phyloP scores from a whole-genome alignment of 2,329 filamentous ascomycete species.

The Aspergillus sp. region DNA sequence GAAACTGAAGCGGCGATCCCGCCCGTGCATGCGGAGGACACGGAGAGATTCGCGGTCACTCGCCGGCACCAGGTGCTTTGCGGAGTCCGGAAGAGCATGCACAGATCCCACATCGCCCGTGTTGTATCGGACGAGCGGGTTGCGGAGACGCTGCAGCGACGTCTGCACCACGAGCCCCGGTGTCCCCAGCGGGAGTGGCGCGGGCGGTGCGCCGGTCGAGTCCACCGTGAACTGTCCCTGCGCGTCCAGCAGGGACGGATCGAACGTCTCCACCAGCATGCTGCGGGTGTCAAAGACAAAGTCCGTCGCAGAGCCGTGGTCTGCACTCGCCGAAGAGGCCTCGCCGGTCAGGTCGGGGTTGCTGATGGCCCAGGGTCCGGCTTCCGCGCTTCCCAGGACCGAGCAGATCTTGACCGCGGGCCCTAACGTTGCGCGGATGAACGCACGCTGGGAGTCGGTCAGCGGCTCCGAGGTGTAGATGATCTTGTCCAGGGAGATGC shows the following conservation, averaged over 20 bases:
- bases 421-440: slow-evolving; percentile 31
- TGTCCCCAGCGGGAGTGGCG: slow-evolving; percentile 30
- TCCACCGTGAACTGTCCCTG: too few species aligned
- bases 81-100: slow-evolving; percentile 29
- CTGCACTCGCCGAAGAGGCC: slow-evolving; percentile 7
- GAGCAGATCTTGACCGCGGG: slow-evolving; percentile 41
- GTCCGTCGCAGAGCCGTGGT: too few species aligned
- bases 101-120: slow-evolving; percentile 46
- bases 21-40: slow-evolving; percentile 41
- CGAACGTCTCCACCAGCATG: slow-evolving; percentile 40
- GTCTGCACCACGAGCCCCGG: slow-evolving; percentile 44
- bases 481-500: slow-evolving; percentile 39
- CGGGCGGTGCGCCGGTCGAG: neutral
- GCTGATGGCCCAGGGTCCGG: slow-evolving; percentile 40
- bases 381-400: slow-evolving; percentile 44
- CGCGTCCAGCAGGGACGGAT: slow-evolving; percentile 11
- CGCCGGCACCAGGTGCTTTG: slow-evolving; percentile 16
- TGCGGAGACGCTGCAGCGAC: slow-evolving; percentile 41
- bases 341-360: slow-evolving; percentile 29
- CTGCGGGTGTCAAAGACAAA: slow-evolving; percentile 42
- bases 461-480: slow-evolving; percentile 48
- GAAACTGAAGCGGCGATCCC: slow-evolving; percentile 46
- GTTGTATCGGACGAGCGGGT: slow-evolving; percentile 47
- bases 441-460: slow-evolving; percentile 29
- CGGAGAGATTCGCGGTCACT: slow-evolving; percentile 25